Evolutionary conservation across 495 filamentous ascomycete species (phyloP).

Genomic region (Xylaria grammica): DNA sequence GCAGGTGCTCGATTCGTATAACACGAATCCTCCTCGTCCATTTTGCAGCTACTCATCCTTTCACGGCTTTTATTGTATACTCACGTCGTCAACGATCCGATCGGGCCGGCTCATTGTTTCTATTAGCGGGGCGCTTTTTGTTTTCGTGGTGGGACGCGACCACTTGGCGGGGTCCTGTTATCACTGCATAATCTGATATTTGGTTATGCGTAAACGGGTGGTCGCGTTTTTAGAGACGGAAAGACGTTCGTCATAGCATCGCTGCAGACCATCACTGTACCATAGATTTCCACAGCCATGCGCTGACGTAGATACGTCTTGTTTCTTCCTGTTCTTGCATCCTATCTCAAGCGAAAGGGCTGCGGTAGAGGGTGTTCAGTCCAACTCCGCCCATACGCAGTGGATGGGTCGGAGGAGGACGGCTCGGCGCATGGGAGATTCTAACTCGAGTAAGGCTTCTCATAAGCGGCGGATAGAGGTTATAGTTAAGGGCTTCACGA

Average conservation of each 20-base stretch:
- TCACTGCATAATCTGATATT: background rate
- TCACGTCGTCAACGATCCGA: background rate
- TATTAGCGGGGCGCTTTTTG: constrained; percentile 13
- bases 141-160: background rate
- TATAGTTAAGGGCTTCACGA: background rate
- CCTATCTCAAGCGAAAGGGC: constrained; percentile 22
- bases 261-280: constrained; percentile 1
- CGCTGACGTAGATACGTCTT: constrained; percentile 12
- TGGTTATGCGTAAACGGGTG: constrained; percentile 1
- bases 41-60: background rate
- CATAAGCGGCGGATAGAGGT: background rate
- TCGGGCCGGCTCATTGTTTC: constrained; percentile 1
- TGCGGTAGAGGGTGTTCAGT: constrained; percentile 31
- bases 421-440: constrained; percentile 31
- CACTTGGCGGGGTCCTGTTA: background rate
- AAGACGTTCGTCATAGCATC: constrained; percentile 10
- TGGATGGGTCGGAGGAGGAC: constrained; percentile 30
- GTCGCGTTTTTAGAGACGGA: constrained; percentile 1
- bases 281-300: constrained; percentile 1
- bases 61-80: background rate
- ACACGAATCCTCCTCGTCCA: background rate
- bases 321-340: constrained; percentile 30
- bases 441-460: constrained; percentile 10
- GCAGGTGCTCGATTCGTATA: background rate
- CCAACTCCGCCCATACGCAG: constrained; percentile 27